These are phyloP conservation scores for Singerocomus inundabilis DNA, from an alignment of 1,284 basidiomycete genomes.

Conservation along the genomic window DNA sequence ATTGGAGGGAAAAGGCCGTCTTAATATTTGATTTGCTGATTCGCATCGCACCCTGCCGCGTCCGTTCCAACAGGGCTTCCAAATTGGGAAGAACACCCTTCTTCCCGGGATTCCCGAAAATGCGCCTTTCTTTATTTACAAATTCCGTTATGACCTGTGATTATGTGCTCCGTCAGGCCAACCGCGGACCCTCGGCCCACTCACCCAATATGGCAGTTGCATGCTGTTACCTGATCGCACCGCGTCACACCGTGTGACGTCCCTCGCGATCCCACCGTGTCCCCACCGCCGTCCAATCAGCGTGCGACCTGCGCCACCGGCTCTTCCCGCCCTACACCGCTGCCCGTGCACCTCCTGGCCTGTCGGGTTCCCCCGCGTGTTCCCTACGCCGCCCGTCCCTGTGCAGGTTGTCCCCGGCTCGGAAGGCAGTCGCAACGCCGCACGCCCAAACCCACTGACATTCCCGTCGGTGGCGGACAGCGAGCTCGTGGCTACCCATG, in stretches of 20 bases:
- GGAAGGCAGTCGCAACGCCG: not conserved
- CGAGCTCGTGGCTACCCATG: too few relatives aligned
- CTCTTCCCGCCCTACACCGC: slow-evolving; percentile 12
- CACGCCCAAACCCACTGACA: too few relatives aligned
- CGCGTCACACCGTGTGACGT: slow-evolving; percentile 30
- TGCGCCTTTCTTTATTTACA: slow-evolving; percentile 28
- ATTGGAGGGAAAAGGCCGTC: slow-evolving; percentile 33
- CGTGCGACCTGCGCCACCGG: slow-evolving; percentile 32
- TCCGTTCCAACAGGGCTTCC: slow-evolving; percentile 20
- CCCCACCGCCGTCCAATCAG: slow-evolving; percentile 6
- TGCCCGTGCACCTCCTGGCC: not conserved
- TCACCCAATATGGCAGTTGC: slow-evolving; percentile 15
- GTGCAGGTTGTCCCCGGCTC: slow-evolving; percentile 3
- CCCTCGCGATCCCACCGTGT: slow-evolving; percentile 14
- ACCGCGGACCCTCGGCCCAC: slow-evolving; percentile 34
- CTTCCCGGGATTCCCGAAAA: slow-evolving; percentile 31
- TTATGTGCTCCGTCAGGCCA: slow-evolving; percentile 27
- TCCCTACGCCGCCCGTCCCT: slow-evolving; percentile 17
- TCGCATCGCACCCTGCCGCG: slow-evolving; percentile 32
- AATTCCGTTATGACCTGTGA: slow-evolving; percentile 35
- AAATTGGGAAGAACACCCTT: slow-evolving; percentile 9
- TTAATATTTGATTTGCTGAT: slow-evolving; percentile 41
- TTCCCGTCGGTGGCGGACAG: too few relatives aligned
- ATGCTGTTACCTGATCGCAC: slow-evolving; percentile 27
- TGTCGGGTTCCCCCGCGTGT: slow-evolving; percentile 21